phyloP scores from a whole-genome alignment of 192 early-diverging fungal genomes.

The Podila clonocystis region DNA sequence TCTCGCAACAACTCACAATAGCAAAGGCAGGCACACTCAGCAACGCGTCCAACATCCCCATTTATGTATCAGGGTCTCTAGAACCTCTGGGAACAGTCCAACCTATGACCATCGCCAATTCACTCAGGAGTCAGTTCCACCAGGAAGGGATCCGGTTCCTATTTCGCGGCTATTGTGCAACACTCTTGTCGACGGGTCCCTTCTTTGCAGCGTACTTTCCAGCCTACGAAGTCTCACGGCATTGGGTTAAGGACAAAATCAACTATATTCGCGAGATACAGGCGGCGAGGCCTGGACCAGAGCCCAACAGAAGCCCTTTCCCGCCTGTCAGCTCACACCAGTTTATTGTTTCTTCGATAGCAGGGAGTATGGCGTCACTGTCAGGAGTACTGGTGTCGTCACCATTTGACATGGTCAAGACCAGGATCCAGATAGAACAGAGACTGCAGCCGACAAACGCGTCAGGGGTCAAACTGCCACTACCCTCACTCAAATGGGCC shows the following conservation, averaged over 20 bases:
- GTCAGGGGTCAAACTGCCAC: conserved; percentile 32
- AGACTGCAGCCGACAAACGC: conserved; percentile 26
- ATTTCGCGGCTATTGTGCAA: conserved; percentile 42
- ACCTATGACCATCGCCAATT: conserved; percentile 27
- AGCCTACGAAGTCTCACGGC: conserved; percentile 28
- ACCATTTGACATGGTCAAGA: conserved; percentile 49
- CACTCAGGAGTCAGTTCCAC: conserved; percentile 25
- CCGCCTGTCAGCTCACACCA: conserved; percentile 17
- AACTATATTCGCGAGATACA: conserved; percentile 29
- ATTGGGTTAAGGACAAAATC: conserved; percentile 27
- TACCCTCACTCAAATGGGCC: conserved; percentile 28
- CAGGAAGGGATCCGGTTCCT: conserved; percentile 42
- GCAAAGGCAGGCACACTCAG: conserved; percentile 34
- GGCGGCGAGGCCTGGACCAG: conserved; percentile 3
- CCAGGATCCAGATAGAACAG: conserved; percentile 48
- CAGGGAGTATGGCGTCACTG: conserved; percentile 37
- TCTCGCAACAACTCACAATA: conserved; percentile 39
- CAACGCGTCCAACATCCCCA: conserved; percentile 28
- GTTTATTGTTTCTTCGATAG: conserved; percentile 34
- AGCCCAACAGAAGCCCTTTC: conserved; percentile 25
- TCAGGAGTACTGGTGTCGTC: conserved; percentile 29
- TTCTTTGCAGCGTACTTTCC: conserved; percentile 51
- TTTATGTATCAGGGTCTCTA: conserved; percentile 27
- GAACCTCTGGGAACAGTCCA: conserved; percentile 18
- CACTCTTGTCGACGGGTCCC: conserved; percentile 30